Base-by-base conservation (phyloP, 192 early-diverging fungal genomes). In the Coemansia sp. region DNA sequence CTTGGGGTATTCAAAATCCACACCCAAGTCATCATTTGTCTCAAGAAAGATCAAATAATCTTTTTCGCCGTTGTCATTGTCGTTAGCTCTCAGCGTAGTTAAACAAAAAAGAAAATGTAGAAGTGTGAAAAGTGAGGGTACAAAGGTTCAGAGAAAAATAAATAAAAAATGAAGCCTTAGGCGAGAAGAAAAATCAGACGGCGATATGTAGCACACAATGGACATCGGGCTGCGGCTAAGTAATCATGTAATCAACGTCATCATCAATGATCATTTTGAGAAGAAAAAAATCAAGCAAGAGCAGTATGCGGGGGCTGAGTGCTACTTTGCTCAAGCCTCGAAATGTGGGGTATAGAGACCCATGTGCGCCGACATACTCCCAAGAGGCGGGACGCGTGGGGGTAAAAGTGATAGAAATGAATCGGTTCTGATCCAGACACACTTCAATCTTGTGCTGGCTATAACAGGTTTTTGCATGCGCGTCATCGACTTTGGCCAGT, bases 401-500 rank as follows among this genome's bases (percentile, higher is more conserved):
- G 49, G 10, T 16, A 27, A 11, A 22, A 29, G 52, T 29, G 12
- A 31, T 31, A 31, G 29, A 31, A 57, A 57, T 31, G 29, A 16
- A 57, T 57, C 15, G 53, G 27, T 57, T 57, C 53, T 57, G 53
- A 57, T 31, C 53, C 53, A 57, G 53, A 31, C 53, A 29, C 53
- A 33, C 27, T 11, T n/a, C 53, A 15, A 29, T 20, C 47, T 22
- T 5, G 47, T 16, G 16, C 47, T 20, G n/a, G 16, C 20, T 22
- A 50, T 29, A 27, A 57, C 49, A 22, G 49, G 49, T 52, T 52
- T 20, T 20, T 8, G 49, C 10, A 52, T 52, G 49, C 49, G 49
- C 20, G 49, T 52, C 49, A 52, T 52, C 49, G 49, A 22, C n/a
- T 24, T 52, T 22, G 10, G n/a, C 49, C 49, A 22, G 20, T 52